phyloP scores from a whole-genome alignment of 306 rosid genomes.

The Lathyrus sativus region DNA sequence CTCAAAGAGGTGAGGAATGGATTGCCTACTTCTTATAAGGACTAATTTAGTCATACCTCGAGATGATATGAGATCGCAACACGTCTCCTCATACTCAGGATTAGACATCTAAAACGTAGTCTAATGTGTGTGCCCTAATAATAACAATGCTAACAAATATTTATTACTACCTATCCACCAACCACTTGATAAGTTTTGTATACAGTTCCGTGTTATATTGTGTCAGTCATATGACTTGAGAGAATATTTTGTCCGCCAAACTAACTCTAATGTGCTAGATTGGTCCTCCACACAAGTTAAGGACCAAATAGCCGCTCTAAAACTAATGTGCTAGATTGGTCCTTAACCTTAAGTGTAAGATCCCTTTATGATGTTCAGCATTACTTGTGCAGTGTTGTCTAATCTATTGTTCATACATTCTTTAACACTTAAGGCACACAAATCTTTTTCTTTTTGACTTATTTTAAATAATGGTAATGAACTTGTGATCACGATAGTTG shows the following conservation, averaged over 20 bases:
- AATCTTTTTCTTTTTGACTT: not conserved
- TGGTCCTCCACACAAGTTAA: not conserved
- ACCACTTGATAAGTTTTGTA: slow-evolving; percentile 3
- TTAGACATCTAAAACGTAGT: not conserved
- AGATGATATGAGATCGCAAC: not conserved
- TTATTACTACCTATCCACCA: not conserved
- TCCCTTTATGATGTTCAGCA: slow-evolving; percentile 12
- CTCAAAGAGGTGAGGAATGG: not conserved
- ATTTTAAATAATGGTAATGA: not conserved
- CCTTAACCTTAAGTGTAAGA: not conserved
- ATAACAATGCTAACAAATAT: not conserved
- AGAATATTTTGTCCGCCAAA: not conserved
- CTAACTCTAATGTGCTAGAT: no score
- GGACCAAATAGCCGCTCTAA: not conserved
- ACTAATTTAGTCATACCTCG: not conserved
- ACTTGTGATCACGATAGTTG: slow-evolving; percentile 4
- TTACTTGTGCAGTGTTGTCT: slow-evolving; percentile 4
- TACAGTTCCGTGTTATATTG: not conserved
- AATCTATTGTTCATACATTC: slow-evolving; percentile 6
- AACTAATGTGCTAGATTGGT: not conserved
- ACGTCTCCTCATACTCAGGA: not conserved
- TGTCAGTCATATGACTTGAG: not conserved
- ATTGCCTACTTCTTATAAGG: not conserved
- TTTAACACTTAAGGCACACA: not conserved
- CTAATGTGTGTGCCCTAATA: not conserved